phyloP scores from a whole-genome alignment of 2,329 filamentous ascomycete genomes.

The Colletotrichum navitas region DNA sequence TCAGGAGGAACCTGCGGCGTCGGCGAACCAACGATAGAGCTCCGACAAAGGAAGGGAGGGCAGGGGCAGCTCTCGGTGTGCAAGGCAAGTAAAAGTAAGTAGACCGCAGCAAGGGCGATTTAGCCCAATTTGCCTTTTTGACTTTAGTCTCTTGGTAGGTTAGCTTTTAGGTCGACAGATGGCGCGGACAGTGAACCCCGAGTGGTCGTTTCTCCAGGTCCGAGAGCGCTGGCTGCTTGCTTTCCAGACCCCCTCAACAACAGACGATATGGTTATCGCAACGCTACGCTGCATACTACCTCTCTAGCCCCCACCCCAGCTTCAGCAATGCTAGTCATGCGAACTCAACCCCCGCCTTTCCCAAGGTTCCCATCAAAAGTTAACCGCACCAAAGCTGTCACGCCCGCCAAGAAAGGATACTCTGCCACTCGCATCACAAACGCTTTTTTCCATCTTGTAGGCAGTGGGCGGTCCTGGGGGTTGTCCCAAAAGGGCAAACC shows the following conservation, averaged over 20 bases:
- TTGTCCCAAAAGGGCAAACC: conserved; percentile 10
- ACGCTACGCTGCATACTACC: conserved; percentile 26
- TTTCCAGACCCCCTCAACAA: conserved; percentile 11
- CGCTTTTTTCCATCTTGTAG: not conserved
- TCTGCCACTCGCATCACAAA: conserved; percentile 20
- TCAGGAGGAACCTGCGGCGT: conserved; percentile 9
- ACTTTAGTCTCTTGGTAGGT: conserved; percentile 12
- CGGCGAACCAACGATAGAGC: conserved; percentile 28
- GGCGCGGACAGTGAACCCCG: conserved; percentile 26
- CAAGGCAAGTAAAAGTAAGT: conserved; percentile 6
- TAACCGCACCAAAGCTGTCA: conserved; percentile 8
- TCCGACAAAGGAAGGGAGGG: conserved; percentile 26
- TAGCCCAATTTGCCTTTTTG: conserved; percentile 11
- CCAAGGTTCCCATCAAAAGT: conserved; percentile 36
- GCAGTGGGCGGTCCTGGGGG: not conserved
- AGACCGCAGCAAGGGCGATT: not conserved
- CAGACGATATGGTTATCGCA: conserved; percentile 7
- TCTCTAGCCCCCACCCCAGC: conserved; percentile 9
- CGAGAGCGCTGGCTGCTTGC: conserved; percentile 29
- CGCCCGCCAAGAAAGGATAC: conserved; percentile 27
- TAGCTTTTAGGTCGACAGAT: conserved; percentile 33
- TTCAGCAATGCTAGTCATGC: conserved; percentile 39
- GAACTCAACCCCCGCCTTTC: conserved; percentile 39
- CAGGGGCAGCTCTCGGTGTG: conserved; percentile 37
- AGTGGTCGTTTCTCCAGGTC: conserved; percentile 22